Base-by-base conservation (phyloP, 78 protist species). In the Dictyostelium intermedium region DNA sequence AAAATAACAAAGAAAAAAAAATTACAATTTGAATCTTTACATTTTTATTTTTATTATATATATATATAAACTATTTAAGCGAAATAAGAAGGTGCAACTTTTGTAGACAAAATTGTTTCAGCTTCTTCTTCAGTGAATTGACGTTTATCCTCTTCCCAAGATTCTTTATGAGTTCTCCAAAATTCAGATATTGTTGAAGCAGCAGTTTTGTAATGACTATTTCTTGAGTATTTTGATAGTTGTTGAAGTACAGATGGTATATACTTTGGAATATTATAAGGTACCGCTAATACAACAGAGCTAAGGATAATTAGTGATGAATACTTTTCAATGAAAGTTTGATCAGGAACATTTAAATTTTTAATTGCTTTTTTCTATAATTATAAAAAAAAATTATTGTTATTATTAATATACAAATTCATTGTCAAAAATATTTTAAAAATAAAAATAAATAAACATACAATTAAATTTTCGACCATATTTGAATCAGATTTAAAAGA, bases 81-180 rank as follows among this genome's bases (percentile, higher is more conserved):
- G 16, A 63, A 89, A 35, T 89, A 89, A 35, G 86, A 61, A n/a
- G 94, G 94, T 80, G 84, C 82, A n/a, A 83, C 85, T 30, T 63
- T 83, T 7, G 94, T 89, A 1, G 41, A 47, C 5, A 34, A 10
- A 25, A 89, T 89, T 16, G 41, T 6, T 80, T 89, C 94, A 47
- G 70, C 82, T 70, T 89, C 63, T 1, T 66, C 73, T n/a, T 89
- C 94, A 11, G 34, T 45, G 70, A 89, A 89, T 45, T n/a, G 35
- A 25, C 82, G 72, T 70, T 80, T 89, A 30, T 89, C 94, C 50
- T 89, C 87, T 70, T 89, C 94, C 85, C 85, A 89, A 78, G 87
- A 43, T 18, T 69, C 82, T 34, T 80, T 89, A 11, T 89, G 94
- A 30, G 94, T 89, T 69, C 85, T 60, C 94, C 94, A 89, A 56